A percentile compares a stretch with the other conserved stretches of the same genome.
Conservation (phyloP, 352 stramenopile species). For the Globisporangium parvum region DNA sequence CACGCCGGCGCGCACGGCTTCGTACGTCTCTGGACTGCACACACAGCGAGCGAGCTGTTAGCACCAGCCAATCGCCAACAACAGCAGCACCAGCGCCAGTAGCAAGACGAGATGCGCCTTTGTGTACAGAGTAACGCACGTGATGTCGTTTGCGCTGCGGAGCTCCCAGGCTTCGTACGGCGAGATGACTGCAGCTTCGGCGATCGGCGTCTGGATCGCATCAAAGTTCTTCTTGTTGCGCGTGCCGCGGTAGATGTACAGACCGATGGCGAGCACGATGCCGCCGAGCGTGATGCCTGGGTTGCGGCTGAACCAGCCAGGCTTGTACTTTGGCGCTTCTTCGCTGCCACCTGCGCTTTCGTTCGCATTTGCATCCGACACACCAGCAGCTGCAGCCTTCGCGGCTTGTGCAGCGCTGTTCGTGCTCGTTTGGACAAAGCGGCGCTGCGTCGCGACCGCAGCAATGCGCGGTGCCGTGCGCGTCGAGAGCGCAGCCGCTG, state of each 20-base stretch:
- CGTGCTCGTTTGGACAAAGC: slow-evolving; percentile 5
- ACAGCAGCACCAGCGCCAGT: background rate
- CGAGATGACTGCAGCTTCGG: slow-evolving; percentile 68
- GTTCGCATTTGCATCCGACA: background rate
- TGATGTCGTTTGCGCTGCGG: slow-evolving; percentile 74
- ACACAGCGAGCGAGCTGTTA: background rate
- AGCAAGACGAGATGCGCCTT: background rate
- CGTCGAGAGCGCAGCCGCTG: background rate
- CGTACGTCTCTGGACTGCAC: slow-evolving; percentile 44
- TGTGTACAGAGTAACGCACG: slow-evolving; percentile 23
- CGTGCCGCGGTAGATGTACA: slow-evolving; percentile 72
- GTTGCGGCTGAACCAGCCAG: slow-evolving; percentile 83
- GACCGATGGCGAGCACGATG: slow-evolving; percentile 55
- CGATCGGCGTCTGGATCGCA: slow-evolving; percentile 58
- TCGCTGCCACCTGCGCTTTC: slow-evolving; percentile 1
- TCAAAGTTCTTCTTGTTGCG: slow-evolving; percentile 81
- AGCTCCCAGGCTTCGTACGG: slow-evolving; percentile 84
- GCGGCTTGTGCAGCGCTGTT: background rate
- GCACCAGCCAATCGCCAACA: background rate
- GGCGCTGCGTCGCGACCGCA: slow-evolving; percentile 2
- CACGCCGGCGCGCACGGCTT: slow-evolving; percentile 40
- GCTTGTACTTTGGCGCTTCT: slow-evolving; percentile 72
- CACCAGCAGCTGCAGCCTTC: background rate
- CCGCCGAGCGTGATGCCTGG: slow-evolving; percentile 67
- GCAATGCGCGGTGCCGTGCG: background rate